Evolutionary conservation across 2,329 filamentous ascomycete species (phyloP).

Genomic region (Xylaria sp.): DNA sequence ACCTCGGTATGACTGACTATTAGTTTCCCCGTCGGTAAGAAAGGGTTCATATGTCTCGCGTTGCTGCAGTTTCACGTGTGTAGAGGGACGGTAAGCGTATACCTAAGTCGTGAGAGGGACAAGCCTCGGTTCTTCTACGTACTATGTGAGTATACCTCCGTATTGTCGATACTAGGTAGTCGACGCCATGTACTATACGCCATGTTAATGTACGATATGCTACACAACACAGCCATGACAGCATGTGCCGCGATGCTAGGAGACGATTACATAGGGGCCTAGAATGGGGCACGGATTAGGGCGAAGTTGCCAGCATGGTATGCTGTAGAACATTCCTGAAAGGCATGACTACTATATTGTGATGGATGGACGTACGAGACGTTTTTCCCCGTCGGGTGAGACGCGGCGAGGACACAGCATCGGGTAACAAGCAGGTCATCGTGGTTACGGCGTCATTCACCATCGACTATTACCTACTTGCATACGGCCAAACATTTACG

Average conservation of each 20-base stretch:
- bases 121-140: too few species aligned
- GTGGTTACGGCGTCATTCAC: neutral
- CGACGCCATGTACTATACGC: too few species aligned
- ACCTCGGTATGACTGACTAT: neutral
- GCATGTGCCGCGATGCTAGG: neutral
- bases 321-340: too few species aligned
- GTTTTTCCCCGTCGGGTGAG: constrained; percentile 3
- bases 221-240: neutral
- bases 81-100: neutral
- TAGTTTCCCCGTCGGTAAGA: neutral
- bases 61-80: neutral
- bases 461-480: neutral
- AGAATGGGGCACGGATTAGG: neutral
- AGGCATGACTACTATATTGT: too few species aligned
- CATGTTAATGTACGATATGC: neutral
- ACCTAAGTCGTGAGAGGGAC: too few species aligned
- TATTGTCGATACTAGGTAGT: too few species aligned
- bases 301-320: neutral
- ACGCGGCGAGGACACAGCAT: neutral
- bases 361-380: neutral
- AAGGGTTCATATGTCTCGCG: neutral
- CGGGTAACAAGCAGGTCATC: neutral
- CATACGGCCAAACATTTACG: too few species aligned
- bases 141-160: too few species aligned
- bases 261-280: constrained; percentile 6